Evolutionary conservation across 768 basidiomycete genomes (phyloP).

Genomic region (Agaricus bisporus): DNA sequence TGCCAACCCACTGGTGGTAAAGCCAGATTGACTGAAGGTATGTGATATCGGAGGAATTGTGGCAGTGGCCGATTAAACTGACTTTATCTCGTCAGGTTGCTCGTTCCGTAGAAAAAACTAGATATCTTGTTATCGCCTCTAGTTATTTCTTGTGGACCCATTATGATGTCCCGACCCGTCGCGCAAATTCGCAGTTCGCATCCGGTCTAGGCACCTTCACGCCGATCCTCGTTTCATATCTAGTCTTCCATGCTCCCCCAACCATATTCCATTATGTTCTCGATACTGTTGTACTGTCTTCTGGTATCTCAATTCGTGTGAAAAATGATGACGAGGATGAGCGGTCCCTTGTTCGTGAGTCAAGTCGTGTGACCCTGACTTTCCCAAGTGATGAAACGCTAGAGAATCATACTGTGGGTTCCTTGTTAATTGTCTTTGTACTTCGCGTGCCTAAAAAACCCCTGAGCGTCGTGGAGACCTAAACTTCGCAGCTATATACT

Average conservation of each 20-base stretch:
- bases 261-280: not conserved
- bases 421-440: not conserved
- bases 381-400: too few species aligned
- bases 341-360: not conserved
- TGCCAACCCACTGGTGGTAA: conserved; percentile 99
- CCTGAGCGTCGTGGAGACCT: not conserved
- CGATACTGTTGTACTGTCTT: conserved; percentile 8
- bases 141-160: conserved; percentile 14
- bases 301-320: not conserved
- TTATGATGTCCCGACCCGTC: not conserved
- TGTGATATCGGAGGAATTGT: conserved; percentile 19
- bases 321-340: not conserved
- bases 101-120: conserved; percentile 98
- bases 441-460: not conserved
- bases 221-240: not conserved
- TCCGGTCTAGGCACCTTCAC: not conserved
- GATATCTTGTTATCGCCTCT: conserved; percentile 15
- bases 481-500: not conserved
- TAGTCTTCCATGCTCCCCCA: conserved; percentile 1
- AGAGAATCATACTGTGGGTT: not conserved
- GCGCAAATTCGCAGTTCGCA: not conserved
- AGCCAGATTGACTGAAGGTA: conserved; percentile 96
- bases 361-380: conserved; percentile 4
- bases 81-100: conserved; percentile 53
- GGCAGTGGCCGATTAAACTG: conserved; percentile 3